Conservation (phyloP, 202 grass and related monocot genomes). For the Setaria viridis region DNA sequence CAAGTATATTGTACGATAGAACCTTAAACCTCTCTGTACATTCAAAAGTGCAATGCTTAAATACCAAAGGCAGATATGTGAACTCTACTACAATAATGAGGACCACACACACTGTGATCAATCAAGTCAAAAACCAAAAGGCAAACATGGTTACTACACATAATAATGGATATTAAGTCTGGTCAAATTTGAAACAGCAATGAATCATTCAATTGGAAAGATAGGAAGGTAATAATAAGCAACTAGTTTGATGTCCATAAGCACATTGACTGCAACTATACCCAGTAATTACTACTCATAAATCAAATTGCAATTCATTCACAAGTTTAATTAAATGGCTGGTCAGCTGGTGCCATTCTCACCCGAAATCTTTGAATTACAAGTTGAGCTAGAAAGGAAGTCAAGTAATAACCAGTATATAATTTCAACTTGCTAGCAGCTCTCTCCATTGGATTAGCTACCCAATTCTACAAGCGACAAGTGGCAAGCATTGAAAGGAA, state of each 20-base stretch:
- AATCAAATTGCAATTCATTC: constrained; percentile 15
- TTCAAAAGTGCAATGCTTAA: constrained; percentile 41
- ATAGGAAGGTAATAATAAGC: background rate
- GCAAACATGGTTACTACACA: constrained; percentile 19
- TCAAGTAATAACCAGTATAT: background rate
- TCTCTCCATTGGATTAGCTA: background rate
- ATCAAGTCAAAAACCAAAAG: constrained; percentile 13
- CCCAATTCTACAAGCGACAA: constrained; percentile 5
- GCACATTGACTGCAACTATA: constrained; percentile 34
- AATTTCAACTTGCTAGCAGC: constrained; percentile 6
- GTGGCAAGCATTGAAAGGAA: constrained; percentile 14
- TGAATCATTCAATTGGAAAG: background rate
- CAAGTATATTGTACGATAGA: constrained; percentile 97
- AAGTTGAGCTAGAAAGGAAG: background rate
- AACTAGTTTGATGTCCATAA: constrained; percentile 18
- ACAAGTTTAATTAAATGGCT: constrained; percentile 11
- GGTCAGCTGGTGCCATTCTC: background rate
- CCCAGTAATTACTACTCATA: constrained; percentile 20
- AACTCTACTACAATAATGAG: constrained; percentile 23
- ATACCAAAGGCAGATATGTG: constrained; percentile 7
- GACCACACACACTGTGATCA: constrained; percentile 5
- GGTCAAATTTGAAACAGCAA: background rate
- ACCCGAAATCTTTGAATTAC: background rate
- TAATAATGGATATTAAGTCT: constrained; percentile 22
- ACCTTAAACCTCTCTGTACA: constrained; percentile 79